Evolutionary conservation across 768 basidiomycete species (phyloP), one percentile per base, ranked within the genome.

Genomic region (Lentinula lateritia): DNA sequence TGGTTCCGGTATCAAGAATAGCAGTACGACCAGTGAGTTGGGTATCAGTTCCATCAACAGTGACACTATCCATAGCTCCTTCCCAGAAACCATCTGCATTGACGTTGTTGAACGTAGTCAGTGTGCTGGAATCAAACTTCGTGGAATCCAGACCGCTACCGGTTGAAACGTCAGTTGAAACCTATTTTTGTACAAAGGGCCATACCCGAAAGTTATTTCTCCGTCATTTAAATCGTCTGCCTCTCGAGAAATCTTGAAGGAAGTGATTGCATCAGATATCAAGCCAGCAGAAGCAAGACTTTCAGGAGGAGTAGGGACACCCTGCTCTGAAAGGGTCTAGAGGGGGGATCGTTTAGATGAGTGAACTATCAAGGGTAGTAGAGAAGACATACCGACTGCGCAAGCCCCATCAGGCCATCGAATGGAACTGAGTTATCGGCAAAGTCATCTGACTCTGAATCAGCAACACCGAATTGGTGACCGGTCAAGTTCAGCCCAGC

Each of bases 41-140:
- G 45, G 76, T 68, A 66, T 80, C 76, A 38, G 73, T 63, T 23
- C 86, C 88, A 67, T 89, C 76, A 63, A 88, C 83, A 23, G 81
- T 78, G 57, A 88, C 76, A 13, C 77, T 77, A 62, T 83, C 82
- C 70, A 94, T 71, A 7, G 74, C 74, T 15, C 78, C 87, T 76
- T 93, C 89, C 93, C 93, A 95, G 78, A 93, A 95, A 42, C 92
- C 91, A 28, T 78, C 63, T 6, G 63, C 50, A 72, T 83, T 90
- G 70, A 90, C 83, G 66, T 91, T 92, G 58, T 72, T 66, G 55
- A 92, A 60, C 0, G 82, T 84, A 46, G 82, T 77, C 41, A 90
- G 76, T 2, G 89, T 86, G 16, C 67, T 62, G 6, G 78, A 60
- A 65, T 86, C 80, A 70, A 92, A 90, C 73, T 93, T 92, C 63